Evolutionary conservation across 768 basidiomycete genomes (phyloP), one percentile per base, ranked within the genome.

Genomic region (Pulveroboletus sp.): DNA sequence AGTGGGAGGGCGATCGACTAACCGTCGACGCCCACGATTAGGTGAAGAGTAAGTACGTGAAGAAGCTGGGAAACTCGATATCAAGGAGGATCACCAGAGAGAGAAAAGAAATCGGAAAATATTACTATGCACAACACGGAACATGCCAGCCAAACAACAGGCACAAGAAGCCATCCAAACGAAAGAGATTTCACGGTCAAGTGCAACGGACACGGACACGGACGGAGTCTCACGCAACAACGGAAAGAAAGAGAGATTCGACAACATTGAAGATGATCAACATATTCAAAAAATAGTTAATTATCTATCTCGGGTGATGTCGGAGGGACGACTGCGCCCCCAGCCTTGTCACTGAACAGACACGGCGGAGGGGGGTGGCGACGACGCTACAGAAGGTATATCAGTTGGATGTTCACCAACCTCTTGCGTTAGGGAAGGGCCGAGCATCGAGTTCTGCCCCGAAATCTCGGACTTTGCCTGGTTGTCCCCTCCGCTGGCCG

Each of bases 241-340:
- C 43, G 34, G 30, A 37, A 35, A 46, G 23, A 24, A 41, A 40
- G 16, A 13, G 30, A 37, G 24, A 45, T 26, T 45, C 52, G 53
- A 64, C 51, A 54, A 29, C 58, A 57, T 54, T 65, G 63, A 66
- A 65, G 57, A 67, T 60, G 64, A 46, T 65, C 64, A 61, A 65
- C 64, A 65, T 62, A 60, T 60, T 64, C 64, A 64, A 67, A n/a
- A 60, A 62, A 62, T 54, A 62, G 56, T 61, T 53, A 53, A 60
- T 54, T 53, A 63, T 63, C 63, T 65, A 63, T 61, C 43, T 48
- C 47, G 30, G 52, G 47, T 51, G 42, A 27, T 19, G 34, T 49
- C 50, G 51, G 38, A 30, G 41, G 13, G 37, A 34, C 41, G 44
- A 39, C 39, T 43, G 32, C 27, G 5, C 45, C 47, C 27, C 43